Evolutionary conservation across 768 basidiomycete genomes (phyloP), one percentile per base, ranked within the genome.

Genomic region (Tricholomella constricta): DNA sequence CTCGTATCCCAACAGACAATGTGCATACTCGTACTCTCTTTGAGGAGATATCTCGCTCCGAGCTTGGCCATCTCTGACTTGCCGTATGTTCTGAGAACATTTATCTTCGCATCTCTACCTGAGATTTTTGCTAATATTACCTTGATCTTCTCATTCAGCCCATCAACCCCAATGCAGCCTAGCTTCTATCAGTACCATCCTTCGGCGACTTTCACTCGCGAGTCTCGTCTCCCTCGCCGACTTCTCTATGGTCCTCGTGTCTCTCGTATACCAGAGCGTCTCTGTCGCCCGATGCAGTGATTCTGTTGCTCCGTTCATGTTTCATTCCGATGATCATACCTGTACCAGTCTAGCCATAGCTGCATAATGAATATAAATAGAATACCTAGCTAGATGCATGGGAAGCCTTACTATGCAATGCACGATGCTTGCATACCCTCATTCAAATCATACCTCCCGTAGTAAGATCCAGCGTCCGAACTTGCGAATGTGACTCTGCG

Each of bases 221-320:
- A 56, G 44, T 31, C 36, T 48, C 55, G 40, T 34, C 44, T 45
- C 29, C 55, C 23, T 19, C 29, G 50, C 10, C 55, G 20, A 15
- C 42, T 17, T 44, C 26, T 23, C 22, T 45, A 10, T 34, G 32
- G 41, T 22, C 61, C 53, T 52, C 72, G 73, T 40, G 60, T 71
- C 44, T 81, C 79, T 35, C 74, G 78, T 11, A 79, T 80, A 55
- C 78, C 79, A 14, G 78, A 80, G 50, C 67, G 77, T 58, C 69
- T 80, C 31, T 78, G 71, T 62, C 67, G 57, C 15, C 51, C 60
- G 11, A 29, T 63, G 31, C 46, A 40, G 26, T 50, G 20, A 22
- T 40, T 22, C 11, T 9, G 7, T 40, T 11, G 20, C 17, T 40
- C 38, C 20, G 3, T 40, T 22, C 38, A 22, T 40, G 6, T 17